A percentile compares a stretch with the other conserved stretches of the same genome.
These are phyloP conservation scores for Triticum urartu DNA, from an alignment of 176 grass and related monocot genomes.

Conservation along the genomic window DNA sequence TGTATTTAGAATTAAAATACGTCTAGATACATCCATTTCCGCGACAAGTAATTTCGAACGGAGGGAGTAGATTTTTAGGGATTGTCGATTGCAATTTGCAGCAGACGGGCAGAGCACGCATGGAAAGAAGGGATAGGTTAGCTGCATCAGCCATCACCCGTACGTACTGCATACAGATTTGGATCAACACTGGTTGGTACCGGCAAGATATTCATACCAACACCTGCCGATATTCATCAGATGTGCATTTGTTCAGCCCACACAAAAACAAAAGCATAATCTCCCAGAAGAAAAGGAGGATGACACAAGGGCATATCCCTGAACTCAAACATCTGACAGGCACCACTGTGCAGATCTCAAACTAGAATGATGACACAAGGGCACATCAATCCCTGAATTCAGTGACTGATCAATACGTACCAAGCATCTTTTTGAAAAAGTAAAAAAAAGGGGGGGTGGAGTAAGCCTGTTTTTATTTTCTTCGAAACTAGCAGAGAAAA, in stretches of 20 bases:
- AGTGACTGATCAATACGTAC: neutral
- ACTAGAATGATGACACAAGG: neutral
- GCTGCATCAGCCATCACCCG: neutral
- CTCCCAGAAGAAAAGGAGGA: neutral
- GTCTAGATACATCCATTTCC: too few relatives aligned
- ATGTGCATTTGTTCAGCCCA: too few relatives aligned
- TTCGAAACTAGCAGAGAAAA: neutral
- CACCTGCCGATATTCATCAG: neutral
- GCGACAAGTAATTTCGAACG: too few relatives aligned
- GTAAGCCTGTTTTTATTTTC: neutral
- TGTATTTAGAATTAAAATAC: too few relatives aligned
- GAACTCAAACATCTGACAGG: constrained; percentile 12
- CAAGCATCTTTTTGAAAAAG: neutral
- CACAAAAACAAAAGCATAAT: too few relatives aligned
- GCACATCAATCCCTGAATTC: neutral
- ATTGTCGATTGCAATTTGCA: neutral
- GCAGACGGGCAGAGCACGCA: neutral
- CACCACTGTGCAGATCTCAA: neutral
- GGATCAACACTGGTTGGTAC: neutral
- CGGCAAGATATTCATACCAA: neutral
- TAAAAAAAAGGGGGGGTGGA: neutral
- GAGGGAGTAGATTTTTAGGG: neutral
- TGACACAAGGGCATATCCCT: neutral
- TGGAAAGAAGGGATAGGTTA: neutral
- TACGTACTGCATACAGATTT: neutral